Evolutionary conservation across 2,329 filamentous ascomycete genomes (phyloP).

Genomic region (Trichoderma semiorbis): DNA sequence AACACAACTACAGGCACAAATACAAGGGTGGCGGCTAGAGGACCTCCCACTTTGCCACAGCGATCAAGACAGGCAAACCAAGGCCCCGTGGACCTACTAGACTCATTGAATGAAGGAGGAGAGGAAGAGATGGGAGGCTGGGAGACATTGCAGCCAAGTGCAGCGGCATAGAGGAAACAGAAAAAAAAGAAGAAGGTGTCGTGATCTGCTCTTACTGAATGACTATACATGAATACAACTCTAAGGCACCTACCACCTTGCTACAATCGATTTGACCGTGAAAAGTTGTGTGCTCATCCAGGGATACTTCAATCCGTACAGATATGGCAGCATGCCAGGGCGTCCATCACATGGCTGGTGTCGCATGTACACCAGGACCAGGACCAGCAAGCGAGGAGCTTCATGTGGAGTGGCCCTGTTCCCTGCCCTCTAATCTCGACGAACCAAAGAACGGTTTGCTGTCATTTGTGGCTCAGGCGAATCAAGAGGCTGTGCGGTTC

Average conservation of each 20-base stretch:
- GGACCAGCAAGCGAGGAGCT: not conserved
- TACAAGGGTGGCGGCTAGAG: slow-evolving; percentile 21
- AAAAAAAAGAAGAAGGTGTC: not conserved
- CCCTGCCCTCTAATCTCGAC: not conserved
- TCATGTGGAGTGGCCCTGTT: not conserved
- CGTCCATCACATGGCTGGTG: not conserved
- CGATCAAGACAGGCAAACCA: slow-evolving; percentile 27
- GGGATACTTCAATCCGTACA: not conserved
- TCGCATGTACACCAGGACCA: not conserved
- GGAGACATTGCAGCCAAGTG: slow-evolving; percentile 53
- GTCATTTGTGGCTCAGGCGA: not conserved
- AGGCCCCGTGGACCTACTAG: slow-evolving; percentile 40
- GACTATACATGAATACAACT: not conserved
- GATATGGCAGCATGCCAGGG: too few relatives aligned
- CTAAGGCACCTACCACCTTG: not conserved
- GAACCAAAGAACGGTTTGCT: not conserved
- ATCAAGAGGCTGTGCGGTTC: not conserved
- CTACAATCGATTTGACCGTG: not conserved
- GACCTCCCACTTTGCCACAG: slow-evolving; percentile 21
- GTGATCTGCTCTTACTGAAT: not conserved
- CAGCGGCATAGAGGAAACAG: slow-evolving; percentile 17
- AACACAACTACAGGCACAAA: slow-evolving; percentile 24
- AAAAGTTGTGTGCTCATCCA: not conserved
- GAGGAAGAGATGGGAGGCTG: slow-evolving; percentile 50
- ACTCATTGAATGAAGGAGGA: slow-evolving; percentile 47